phyloP scores from a whole-genome alignment of 768 basidiomycete species.

The Amanita subjunquillea region DNA sequence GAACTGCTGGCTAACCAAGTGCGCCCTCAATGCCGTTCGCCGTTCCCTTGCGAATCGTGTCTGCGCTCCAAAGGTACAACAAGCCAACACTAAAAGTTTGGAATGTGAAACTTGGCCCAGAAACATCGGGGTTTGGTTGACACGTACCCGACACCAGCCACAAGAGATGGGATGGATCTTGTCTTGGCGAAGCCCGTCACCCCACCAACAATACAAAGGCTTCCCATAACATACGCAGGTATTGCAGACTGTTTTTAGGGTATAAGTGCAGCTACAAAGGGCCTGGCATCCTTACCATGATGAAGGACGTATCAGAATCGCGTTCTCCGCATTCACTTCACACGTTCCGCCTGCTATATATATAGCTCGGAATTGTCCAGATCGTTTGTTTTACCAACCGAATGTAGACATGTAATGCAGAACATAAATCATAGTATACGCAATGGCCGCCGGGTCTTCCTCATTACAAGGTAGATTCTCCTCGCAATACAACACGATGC shows the following conservation, averaged over 20 bases:
- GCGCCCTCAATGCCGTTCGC: slow-evolving; percentile 71
- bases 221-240: slow-evolving; percentile 72
- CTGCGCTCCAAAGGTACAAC: slow-evolving; percentile 72
- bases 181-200: slow-evolving; percentile 61
- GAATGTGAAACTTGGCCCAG: neutral
- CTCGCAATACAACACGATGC: no score
- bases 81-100: slow-evolving; percentile 50
- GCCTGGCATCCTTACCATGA: neutral
- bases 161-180: slow-evolving; percentile 71
- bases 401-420: no score
- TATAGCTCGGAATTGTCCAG: no score
- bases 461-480: no score
- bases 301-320: neutral
- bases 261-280: neutral
- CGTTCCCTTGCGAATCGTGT: slow-evolving; percentile 63
- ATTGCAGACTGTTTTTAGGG: slow-evolving; percentile 53
- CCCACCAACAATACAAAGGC: slow-evolving; percentile 69
- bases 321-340: neutral
- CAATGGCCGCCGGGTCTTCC: no score
- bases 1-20: slow-evolving; percentile 39
- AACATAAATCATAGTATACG: no score
- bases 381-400: no score
- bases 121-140: no score
- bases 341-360: neutral
- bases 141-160: slow-evolving; percentile 70